Percentiles rank a stretch among this genome's conserved stretches.
Conservation (phyloP, 2,329 filamentous ascomycete species). For the Pestalotiopsis sp. region DNA sequence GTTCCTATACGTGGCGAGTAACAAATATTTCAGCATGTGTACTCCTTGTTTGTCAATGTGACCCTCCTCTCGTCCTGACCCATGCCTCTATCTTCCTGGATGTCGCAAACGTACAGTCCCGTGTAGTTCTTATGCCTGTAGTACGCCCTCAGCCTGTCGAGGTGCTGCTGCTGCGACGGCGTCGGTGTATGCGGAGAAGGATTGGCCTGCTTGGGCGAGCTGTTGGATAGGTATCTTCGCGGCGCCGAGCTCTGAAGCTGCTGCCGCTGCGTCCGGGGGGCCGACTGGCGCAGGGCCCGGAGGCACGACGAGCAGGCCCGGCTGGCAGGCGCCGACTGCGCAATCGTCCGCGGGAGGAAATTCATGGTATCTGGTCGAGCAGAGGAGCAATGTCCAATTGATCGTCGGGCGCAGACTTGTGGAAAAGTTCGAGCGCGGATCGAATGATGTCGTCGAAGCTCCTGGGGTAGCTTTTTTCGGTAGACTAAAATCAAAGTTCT, state of each 20-base stretch:
- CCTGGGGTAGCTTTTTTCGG: neutral
- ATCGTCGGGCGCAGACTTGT: neutral
- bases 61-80: neutral
- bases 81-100: neutral
- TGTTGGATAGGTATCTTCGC: constrained; percentile 26
- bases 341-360: constrained; percentile 12
- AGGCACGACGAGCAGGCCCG: constrained; percentile 33
- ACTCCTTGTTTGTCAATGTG: neutral
- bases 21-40: constrained; percentile 19
- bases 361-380: constrained; percentile 17
- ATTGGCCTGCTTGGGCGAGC: constrained; percentile 24
- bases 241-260: constrained; percentile 13
- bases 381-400: neutral
- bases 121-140: constrained; percentile 70
- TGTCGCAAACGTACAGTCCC: constrained; percentile 49
- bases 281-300: constrained; percentile 19
- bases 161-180: constrained; percentile 35
- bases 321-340: constrained; percentile 9
- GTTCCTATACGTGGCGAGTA: constrained; percentile 47
- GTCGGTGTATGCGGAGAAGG: constrained; percentile 12
- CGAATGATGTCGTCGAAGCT: constrained; percentile 8
- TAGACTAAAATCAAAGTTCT: neutral
- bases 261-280: neutral
- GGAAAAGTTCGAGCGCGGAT: neutral
- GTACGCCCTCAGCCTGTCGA: constrained; percentile 64